Percentiles rank a stretch among this genome's conserved stretches.
Evolutionary conservation across 2,329 filamentous ascomycete genomes (phyloP).

Genomic region (Fusarium mangiferae): DNA sequence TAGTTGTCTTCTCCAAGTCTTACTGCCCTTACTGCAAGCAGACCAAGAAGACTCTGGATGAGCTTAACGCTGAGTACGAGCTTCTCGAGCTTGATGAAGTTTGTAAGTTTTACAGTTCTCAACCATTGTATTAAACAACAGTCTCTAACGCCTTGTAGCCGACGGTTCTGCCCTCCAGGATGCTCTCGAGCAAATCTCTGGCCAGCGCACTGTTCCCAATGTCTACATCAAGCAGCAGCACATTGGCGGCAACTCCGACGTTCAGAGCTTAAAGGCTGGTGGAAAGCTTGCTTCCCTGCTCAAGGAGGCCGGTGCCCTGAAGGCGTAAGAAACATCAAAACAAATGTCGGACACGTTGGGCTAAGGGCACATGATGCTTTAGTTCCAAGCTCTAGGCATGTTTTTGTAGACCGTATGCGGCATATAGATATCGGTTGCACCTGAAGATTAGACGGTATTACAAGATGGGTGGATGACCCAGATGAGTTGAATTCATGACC

Average conservation of each 20-base stretch:
- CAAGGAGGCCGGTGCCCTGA: conserved; percentile 55
- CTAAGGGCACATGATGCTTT: conserved; percentile 28
- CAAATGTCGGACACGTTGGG: conserved; percentile 4
- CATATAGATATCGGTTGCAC: conserved; percentile 9
- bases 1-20: conserved; percentile 95
- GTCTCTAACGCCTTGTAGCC: conserved; percentile 59
- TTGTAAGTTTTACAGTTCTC: conserved; percentile 63
- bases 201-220: conserved; percentile 93
- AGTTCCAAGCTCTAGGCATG: conserved; percentile 40
- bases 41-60: conserved; percentile 79
- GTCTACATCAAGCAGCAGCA: conserved; percentile 92
- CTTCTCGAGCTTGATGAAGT: conserved; percentile 86
- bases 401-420: background rate
- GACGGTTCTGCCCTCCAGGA: conserved; percentile 86
- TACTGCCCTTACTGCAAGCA: conserved; percentile 93
- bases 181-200: conserved; percentile 81
- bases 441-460: background rate
- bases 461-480: conserved; percentile 6
- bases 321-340: conserved; percentile 50
- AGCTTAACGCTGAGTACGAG: conserved; percentile 77
- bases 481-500: conserved; percentile 31
- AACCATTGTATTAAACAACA: background rate
- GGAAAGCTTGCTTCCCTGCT: conserved; percentile 56
- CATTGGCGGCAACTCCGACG: conserved; percentile 95
- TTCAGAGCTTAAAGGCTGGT: conserved; percentile 67